Evolutionary conservation across 495 filamentous ascomycete species (phyloP).

Genomic region (Tuber umbilicatum): DNA sequence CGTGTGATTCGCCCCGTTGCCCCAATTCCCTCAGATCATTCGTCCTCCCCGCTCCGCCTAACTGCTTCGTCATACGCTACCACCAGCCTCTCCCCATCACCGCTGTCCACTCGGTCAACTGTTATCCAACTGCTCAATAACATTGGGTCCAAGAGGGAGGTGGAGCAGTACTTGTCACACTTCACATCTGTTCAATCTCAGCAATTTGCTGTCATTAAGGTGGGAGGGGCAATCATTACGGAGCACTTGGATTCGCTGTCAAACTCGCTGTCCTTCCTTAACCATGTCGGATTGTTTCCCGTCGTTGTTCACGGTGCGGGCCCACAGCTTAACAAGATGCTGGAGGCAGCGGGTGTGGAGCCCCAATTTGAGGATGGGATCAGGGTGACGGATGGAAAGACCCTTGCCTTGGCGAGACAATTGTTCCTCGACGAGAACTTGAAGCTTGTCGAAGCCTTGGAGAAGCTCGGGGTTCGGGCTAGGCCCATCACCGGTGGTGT

Average conservation of each 20-base stretch:
- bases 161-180: constrained; percentile 95
- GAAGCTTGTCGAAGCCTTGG: constrained; percentile 85
- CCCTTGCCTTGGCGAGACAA: constrained; percentile 77
- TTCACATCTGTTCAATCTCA: constrained; percentile 96
- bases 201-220: constrained; percentile 98
- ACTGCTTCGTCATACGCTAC: constrained; percentile 19
- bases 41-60: constrained; percentile 16
- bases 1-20: constrained; percentile 15
- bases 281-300: constrained; percentile 91
- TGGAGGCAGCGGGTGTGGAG: constrained; percentile 87
- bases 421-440: constrained; percentile 95
- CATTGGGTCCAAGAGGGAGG: constrained; percentile 93
- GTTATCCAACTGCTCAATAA: constrained; percentile 93
- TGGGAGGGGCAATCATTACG: constrained; percentile 93
- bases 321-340: constrained; percentile 88
- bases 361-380: constrained; percentile 96
- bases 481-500: constrained; percentile 89
- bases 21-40: neutral
- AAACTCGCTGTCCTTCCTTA: constrained; percentile 80
- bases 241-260: constrained; percentile 88
- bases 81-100: constrained; percentile 9
- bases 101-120: constrained; percentile 65
- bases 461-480: constrained; percentile 83
- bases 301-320: constrained; percentile 96
- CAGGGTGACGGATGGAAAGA: constrained; percentile 91